Conservation (phyloP, 2,329 filamentous ascomycete species). For the Trichoderma sp. region DNA sequence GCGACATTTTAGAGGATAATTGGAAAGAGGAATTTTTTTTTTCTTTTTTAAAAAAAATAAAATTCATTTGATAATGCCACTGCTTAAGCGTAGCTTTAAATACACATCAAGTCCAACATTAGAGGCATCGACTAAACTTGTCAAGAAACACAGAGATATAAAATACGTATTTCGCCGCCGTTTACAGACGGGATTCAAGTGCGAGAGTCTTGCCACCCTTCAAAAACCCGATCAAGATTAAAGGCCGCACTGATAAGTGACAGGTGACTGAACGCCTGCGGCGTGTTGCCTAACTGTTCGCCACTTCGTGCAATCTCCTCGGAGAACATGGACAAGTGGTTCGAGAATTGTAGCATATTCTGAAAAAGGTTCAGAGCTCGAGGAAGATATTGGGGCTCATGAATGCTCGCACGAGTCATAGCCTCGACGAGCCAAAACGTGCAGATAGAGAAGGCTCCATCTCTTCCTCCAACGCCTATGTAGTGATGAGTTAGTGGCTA, state of each 20-base stretch:
- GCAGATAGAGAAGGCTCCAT: constrained; percentile 80
- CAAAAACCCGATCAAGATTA: constrained; percentile 62
- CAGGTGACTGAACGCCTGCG: constrained; percentile 76
- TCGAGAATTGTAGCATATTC: constrained; percentile 75
- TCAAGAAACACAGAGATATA: not conserved
- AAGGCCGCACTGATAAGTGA: constrained; percentile 76
- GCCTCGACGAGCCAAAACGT: constrained; percentile 83
- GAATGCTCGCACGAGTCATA: constrained; percentile 66
- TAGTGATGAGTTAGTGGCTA: not conserved
- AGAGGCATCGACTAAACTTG: not conserved
- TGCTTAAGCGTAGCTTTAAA: not conserved
- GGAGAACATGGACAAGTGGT: constrained; percentile 76
- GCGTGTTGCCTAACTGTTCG: constrained; percentile 78
- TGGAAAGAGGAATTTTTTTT: not conserved
- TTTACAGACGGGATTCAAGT: not conserved
- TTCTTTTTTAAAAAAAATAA: no score
- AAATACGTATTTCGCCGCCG: not conserved
- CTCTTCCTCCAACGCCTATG: constrained; percentile 68
- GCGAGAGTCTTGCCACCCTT: constrained; percentile 28
- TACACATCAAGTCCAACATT: not conserved
- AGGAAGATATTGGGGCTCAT: constrained; percentile 64
- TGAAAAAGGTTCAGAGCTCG: constrained; percentile 71
- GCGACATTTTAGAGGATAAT: not conserved
- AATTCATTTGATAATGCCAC: no score
- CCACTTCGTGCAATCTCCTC: constrained; percentile 75